Evolutionary conservation across 352 stramenopile species (phyloP).

Genomic region (Phytopythium boreale): DNA sequence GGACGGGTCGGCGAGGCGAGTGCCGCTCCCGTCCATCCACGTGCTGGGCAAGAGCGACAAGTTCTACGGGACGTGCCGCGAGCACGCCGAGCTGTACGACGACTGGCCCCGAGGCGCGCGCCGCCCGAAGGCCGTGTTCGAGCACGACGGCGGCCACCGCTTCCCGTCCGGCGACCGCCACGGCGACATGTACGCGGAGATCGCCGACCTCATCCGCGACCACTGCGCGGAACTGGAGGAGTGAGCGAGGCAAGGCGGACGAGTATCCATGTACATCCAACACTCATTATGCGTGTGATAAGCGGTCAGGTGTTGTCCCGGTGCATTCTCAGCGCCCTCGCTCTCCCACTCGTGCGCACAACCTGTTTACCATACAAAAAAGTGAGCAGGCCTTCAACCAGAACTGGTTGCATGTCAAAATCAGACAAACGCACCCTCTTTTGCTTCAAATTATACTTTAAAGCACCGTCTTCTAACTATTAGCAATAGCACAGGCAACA

Average conservation of each 20-base stretch:
- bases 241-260: not conserved
- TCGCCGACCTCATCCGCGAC: constrained; percentile 17
- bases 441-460: not conserved
- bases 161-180: constrained; percentile 24
- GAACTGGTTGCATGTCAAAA: not conserved
- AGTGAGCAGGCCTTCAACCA: not conserved
- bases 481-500: no score
- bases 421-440: not conserved
- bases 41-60: constrained; percentile 44
- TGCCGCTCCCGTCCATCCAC: constrained; percentile 57
- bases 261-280: no score
- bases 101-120: constrained; percentile 6
- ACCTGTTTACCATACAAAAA: constrained; percentile 4
- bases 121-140: constrained; percentile 19
- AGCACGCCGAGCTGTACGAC: constrained; percentile 29
- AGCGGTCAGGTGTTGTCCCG: not conserved
- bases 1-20: constrained; percentile 16
- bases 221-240: constrained; percentile 10
- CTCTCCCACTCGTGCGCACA: no score
- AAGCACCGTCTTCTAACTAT: not conserved
- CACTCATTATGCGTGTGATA: not conserved
- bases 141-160: constrained; percentile 27
- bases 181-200: constrained; percentile 18
- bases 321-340: no score
- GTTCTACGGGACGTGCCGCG: constrained; percentile 33